Base-by-base conservation (phyloP, 306 rosid genomes). In the Castanospermum australe region DNA sequence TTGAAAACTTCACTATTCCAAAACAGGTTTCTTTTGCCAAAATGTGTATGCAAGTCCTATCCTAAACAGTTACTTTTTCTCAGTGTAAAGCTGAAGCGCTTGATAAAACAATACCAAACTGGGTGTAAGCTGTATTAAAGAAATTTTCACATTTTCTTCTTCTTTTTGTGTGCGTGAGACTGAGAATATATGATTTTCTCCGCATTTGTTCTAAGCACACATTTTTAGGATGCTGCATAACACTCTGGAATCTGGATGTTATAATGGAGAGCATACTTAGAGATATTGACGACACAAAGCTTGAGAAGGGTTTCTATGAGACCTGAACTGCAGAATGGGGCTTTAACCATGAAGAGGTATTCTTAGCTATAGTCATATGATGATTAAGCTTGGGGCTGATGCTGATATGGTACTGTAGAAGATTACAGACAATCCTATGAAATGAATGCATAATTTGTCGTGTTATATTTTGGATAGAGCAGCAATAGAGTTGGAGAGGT, bases 271-370 rank as follows among this genome's bases (percentile, higher is more conserved):
- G 87, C 64, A 90, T 87, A 2, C 94, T 2, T 13, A 13, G 28
- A n/a, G 78, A 66, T 87, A 54, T 85, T 12, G 93, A 89, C 48
- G 87, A 89, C 33, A 76, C 89, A 30, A 86, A 80, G 85, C 82
- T 88, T 8, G 89, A 85, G 86, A 89, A 87, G 64, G 85, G 90
- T 51, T 83, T 85, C 12, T 82, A 85, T 54, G 94, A 80, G 90
- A 83, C 85, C 68, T 13, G 86, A 86, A 76, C 87, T 89, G 67
- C 92, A 79, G 73, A 81, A 69, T 38, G 82, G 87, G 90, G 84
- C 90, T 65, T 84, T 86, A 51, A 87, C 87, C 14, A 86, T 86
- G 6, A 87, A 85, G 68, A 86, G 82, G 84, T 88, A 67, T 74
- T 87, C 30, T 73, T 85, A 68, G 87, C 89, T 42, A n/a, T n/a